phyloP scores from a whole-genome alignment of 805 yeast species.

The Zygosaccharomyces lentus region DNA sequence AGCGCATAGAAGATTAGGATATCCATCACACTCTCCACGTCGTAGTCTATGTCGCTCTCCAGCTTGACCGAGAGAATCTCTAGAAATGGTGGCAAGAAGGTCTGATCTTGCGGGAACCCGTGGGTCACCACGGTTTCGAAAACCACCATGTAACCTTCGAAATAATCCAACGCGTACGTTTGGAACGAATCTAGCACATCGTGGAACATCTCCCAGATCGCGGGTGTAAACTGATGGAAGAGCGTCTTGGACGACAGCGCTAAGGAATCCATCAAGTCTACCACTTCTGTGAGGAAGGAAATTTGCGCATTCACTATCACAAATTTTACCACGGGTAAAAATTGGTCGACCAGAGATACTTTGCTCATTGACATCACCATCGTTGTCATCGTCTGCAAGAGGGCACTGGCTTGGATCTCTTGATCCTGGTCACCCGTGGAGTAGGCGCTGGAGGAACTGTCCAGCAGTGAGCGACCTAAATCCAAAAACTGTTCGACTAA shows the following conservation, averaged over 20 bases:
- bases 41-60: constrained; percentile 37
- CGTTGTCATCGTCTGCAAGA: constrained; percentile 67
- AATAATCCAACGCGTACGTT: constrained; percentile 55
- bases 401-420: constrained; percentile 63
- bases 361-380: constrained; percentile 64
- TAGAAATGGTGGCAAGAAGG: constrained; percentile 27
- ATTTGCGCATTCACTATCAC: constrained; percentile 56
- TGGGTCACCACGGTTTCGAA: constrained; percentile 50
- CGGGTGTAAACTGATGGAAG: constrained; percentile 44
- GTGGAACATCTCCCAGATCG: constrained; percentile 50
- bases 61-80: constrained; percentile 28
- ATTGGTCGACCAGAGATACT: constrained; percentile 49
- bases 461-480: constrained; percentile 54
- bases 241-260: constrained; percentile 46
- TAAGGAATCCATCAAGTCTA: constrained; percentile 58
- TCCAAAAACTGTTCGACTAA: constrained; percentile 58
- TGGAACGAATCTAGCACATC: constrained; percentile 51
- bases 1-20: constrained; percentile 31
- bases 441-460: constrained; percentile 36
- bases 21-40: constrained; percentile 37
- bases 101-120: constrained; percentile 44
- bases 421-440: constrained; percentile 50
- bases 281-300: constrained; percentile 55
- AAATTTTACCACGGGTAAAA: constrained; percentile 55
- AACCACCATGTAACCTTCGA: constrained; percentile 52